These are phyloP conservation scores for Euphorbia pulcherrima DNA, from an alignment of 345 rosid species.

Conservation along the genomic window DNA sequence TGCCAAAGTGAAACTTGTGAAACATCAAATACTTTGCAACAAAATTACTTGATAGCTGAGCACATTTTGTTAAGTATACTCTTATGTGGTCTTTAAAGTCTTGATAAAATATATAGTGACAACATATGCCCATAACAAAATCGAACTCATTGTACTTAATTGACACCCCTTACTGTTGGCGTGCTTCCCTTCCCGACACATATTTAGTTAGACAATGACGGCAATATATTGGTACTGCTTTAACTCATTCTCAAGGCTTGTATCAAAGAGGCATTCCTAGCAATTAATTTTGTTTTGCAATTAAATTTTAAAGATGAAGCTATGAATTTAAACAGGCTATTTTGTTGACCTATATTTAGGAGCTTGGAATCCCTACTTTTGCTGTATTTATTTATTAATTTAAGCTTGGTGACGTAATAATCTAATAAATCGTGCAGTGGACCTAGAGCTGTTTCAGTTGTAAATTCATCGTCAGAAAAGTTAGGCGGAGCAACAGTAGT, in stretches of 20 bases:
- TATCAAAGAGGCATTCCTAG: background rate
- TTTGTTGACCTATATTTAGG: too few relatives aligned
- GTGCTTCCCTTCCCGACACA: background rate
- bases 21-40: constrained; percentile 52
- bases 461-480: constrained; percentile 73
- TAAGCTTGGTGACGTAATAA: background rate
- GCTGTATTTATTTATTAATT: background rate
- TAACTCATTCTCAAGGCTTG: background rate
- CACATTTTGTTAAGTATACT: constrained; percentile 8
- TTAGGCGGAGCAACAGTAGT: constrained; percentile 82
- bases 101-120: too few relatives aligned
- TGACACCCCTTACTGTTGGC: background rate
- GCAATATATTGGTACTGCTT: background rate
- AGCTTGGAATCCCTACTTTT: background rate
- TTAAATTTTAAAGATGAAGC: background rate
- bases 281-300: background rate
- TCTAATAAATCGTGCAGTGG: constrained; percentile 51
- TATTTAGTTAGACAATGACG: constrained; percentile 1
- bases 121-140: too few relatives aligned
- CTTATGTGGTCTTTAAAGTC: background rate
- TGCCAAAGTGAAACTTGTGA: constrained; percentile 51
- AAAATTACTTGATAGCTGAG: constrained; percentile 17
- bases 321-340: background rate
- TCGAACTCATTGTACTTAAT: background rate
- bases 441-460: constrained; percentile 71